Conservation (phyloP, 163 green algal genomes). For the Prototheca wickerhamii region DNA sequence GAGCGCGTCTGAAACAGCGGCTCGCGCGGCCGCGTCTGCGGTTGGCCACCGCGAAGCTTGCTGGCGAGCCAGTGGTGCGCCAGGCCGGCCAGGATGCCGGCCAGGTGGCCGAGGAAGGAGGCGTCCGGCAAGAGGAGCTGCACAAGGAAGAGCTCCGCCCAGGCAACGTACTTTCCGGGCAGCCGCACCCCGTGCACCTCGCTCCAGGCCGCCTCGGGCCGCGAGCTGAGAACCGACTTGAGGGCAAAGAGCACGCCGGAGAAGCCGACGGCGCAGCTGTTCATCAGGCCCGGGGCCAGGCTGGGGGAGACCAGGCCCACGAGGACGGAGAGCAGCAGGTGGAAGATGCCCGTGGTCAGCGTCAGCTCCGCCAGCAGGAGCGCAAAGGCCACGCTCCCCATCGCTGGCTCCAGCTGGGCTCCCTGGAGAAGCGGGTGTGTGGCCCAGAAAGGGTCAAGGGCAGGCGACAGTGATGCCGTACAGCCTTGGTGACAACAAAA, state of each 20-base stretch:
- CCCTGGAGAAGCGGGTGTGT: slow-evolving; percentile 28
- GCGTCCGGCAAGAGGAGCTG: slow-evolving; percentile 46
- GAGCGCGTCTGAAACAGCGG: not conserved
- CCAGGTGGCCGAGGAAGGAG: slow-evolving; percentile 63
- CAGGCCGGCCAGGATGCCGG: slow-evolving; percentile 61
- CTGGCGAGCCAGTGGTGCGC: slow-evolving; percentile 32
- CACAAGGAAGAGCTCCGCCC: slow-evolving; percentile 59
- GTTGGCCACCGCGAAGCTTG: no score
- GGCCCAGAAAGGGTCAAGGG: not conserved
- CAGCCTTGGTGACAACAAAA: no score
- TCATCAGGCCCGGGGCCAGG: slow-evolving; percentile 1
- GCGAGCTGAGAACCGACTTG: slow-evolving; percentile 58
- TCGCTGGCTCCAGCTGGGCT: slow-evolving; percentile 47
- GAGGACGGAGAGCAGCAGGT: slow-evolving; percentile 7
- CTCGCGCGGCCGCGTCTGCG: no score
- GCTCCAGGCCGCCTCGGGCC: slow-evolving; percentile 32
- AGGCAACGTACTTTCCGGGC: slow-evolving; percentile 46
- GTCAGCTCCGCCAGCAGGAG: slow-evolving; percentile 53
- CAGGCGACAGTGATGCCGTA: not conserved
- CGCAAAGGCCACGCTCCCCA: slow-evolving; percentile 42
- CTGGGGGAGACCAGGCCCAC: slow-evolving; percentile 8
- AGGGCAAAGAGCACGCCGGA: slow-evolving; percentile 66
- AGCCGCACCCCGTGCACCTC: slow-evolving; percentile 41
- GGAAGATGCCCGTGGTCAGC: slow-evolving; percentile 33
- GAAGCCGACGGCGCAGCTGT: slow-evolving; percentile 54